Percentiles rank a stretch among this genome's conserved stretches.
Evolutionary conservation across 495 filamentous ascomycete species (phyloP).

Genomic region (Xylaria castorea): DNA sequence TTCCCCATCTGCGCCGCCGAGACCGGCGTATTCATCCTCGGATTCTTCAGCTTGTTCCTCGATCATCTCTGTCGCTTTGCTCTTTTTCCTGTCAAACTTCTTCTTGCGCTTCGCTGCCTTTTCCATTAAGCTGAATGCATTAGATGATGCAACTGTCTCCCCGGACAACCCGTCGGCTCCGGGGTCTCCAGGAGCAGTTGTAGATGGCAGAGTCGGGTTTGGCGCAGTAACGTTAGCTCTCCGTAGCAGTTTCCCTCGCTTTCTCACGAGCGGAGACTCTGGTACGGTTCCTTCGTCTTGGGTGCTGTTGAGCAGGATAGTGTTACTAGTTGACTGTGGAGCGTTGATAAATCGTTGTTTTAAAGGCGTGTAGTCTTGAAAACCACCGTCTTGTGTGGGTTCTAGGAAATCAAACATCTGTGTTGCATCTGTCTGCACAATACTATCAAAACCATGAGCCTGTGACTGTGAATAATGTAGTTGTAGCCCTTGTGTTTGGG

Average conservation of each 20-base stretch:
- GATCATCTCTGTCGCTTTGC: conserved; percentile 84
- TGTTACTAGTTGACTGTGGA: conserved; percentile 74
- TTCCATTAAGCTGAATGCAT: conserved; percentile 78
- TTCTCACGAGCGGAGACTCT: conserved; percentile 66
- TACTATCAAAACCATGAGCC: conserved; percentile 57
- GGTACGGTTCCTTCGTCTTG: conserved; percentile 44
- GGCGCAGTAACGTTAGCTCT: conserved; percentile 41
- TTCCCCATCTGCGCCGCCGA: conserved; percentile 90
- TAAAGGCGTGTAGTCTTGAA: conserved; percentile 61
- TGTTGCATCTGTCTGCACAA: conserved; percentile 56
- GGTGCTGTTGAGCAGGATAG: conserved; percentile 60
- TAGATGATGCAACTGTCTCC: conserved; percentile 26
- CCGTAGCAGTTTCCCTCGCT: conserved; percentile 66
- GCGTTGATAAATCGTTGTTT: conserved; percentile 66
- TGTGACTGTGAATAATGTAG: conserved; percentile 62
- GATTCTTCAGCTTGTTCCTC: conserved; percentile 96
- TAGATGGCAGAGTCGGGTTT: conserved; percentile 22
- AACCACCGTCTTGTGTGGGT: conserved; percentile 86
- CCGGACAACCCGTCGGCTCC: neutral
- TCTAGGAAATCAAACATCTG: conserved; percentile 70
- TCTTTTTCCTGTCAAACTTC: conserved; percentile 82
- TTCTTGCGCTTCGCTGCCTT: conserved; percentile 66
- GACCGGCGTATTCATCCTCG: conserved; percentile 95
- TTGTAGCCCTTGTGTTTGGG: conserved; percentile 57
- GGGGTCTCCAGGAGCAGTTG: conserved; percentile 26